Evolutionary conservation across 768 basidiomycete genomes (phyloP).

Genomic region (Boletus pseudopeckii): DNA sequence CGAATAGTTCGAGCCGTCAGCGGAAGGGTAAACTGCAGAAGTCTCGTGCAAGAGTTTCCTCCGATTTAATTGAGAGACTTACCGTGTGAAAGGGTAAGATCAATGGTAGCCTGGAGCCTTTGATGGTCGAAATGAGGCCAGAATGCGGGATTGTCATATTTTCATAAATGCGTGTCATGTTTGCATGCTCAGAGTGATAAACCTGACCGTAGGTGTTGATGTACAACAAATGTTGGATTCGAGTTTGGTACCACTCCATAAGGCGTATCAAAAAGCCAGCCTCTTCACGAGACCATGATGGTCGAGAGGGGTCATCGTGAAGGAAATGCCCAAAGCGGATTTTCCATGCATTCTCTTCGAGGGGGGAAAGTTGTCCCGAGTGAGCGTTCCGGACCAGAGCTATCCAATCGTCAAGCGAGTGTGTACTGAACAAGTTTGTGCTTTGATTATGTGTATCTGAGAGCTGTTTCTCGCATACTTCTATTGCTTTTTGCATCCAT

Average conservation of each 20-base stretch:
- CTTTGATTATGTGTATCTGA: slow-evolving; percentile 29
- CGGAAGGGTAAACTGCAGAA: slow-evolving; percentile 45
- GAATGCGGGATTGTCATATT: slow-evolving; percentile 16
- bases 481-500: slow-evolving; percentile 38
- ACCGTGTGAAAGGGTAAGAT: slow-evolving; percentile 52
- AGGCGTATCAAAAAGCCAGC: slow-evolving; percentile 44
- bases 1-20: slow-evolving; percentile 40
- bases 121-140: slow-evolving; percentile 22
- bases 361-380: slow-evolving; percentile 21
- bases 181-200: slow-evolving; percentile 16
- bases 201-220: slow-evolving; percentile 34
- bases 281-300: slow-evolving; percentile 32
- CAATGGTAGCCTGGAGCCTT: slow-evolving; percentile 35
- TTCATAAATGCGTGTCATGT: slow-evolving; percentile 4
- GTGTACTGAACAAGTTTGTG: slow-evolving; percentile 26
- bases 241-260: slow-evolving; percentile 40
- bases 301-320: slow-evolving; percentile 18
- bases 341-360: slow-evolving; percentile 33
- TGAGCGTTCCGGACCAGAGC: slow-evolving; percentile 28
- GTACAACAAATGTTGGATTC: slow-evolving; percentile 44
- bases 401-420: slow-evolving; percentile 38
- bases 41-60: not conserved
- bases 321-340: slow-evolving; percentile 31
- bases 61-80: slow-evolving; percentile 7
- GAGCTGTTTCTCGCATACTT: slow-evolving; percentile 39